Conservation (phyloP, 225 moss, liverwort and hornwort genomes). For the Lunularia cruciata region DNA sequence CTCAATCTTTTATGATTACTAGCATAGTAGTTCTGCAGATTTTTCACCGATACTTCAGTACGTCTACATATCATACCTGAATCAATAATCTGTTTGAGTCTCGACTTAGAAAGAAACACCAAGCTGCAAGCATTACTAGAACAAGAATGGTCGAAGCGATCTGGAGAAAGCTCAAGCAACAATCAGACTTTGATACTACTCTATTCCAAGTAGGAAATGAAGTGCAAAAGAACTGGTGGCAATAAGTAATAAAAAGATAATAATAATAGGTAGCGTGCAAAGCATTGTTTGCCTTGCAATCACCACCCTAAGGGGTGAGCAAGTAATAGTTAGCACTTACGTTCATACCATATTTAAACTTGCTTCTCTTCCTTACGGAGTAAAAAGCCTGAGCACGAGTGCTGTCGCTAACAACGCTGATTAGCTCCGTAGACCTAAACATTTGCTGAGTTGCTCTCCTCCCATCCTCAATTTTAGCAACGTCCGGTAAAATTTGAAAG, state of each 20-base stretch:
- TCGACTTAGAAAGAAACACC: conserved; percentile 86
- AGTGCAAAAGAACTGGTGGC: too few species aligned
- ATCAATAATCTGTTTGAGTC: conserved; percentile 86
- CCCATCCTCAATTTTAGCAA: conserved; percentile 22
- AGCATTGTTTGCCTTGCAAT: not conserved
- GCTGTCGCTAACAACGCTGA: conserved; percentile 63
- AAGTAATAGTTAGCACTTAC: conserved; percentile 55
- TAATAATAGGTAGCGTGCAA: not conserved
- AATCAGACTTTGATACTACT: too few species aligned
- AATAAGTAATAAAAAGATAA: not conserved
- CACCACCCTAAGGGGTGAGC: not conserved
- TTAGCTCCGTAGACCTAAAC: conserved; percentile 61
- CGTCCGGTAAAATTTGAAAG: conserved; percentile 60
- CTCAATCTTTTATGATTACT: too few species aligned
- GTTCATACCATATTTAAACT: conserved; percentile 65
- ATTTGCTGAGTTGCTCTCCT: conserved; percentile 31
- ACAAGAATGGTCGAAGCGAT: conserved; percentile 63
- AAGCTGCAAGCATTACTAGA: conserved; percentile 70
- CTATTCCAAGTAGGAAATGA: not conserved
- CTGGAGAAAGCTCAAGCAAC: conserved; percentile 46
- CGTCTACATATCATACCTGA: too few species aligned
- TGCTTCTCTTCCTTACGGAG: conserved; percentile 53
- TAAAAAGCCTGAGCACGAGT: conserved; percentile 67
- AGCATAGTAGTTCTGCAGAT: too few species aligned
- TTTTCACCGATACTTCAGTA: too few species aligned